A percentile compares a stretch with the other conserved stretches of the same genome.
phyloP scores from a whole-genome alignment of 441 rosid genomes.

The Metrosideros polymorpha region DNA sequence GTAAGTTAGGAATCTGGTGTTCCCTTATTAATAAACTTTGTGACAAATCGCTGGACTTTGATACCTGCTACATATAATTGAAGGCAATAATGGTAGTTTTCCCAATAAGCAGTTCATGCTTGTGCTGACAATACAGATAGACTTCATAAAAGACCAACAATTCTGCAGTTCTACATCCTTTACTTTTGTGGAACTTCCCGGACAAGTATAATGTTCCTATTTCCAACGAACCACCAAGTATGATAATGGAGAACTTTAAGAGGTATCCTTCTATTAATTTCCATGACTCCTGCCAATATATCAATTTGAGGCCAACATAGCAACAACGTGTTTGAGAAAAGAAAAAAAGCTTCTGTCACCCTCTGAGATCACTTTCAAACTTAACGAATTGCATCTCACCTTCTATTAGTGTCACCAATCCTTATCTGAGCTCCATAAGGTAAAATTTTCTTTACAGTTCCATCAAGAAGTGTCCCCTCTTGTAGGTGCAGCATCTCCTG shows the following conservation, averaged over 20 bases:
- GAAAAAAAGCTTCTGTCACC: background rate
- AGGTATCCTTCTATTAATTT: background rate
- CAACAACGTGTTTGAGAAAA: background rate
- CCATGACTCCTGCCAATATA: background rate
- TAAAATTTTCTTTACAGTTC: slow-evolving; percentile 62
- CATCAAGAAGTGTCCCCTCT: slow-evolving; percentile 87
- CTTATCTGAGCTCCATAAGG: slow-evolving; percentile 90
- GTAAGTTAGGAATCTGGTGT: background rate
- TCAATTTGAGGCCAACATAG: background rate
- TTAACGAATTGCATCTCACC: slow-evolving; percentile 29
- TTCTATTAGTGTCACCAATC: slow-evolving; percentile 71
- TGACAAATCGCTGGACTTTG: background rate
- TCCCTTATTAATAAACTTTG: background rate
- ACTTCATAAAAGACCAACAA: background rate
- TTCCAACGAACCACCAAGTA: background rate
- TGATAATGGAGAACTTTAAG: background rate
- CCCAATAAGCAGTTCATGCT: background rate
- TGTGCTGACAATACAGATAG: background rate
- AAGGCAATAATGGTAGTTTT: background rate
- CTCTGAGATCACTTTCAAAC: background rate
- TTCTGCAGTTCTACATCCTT: background rate
- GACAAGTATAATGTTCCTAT: background rate
- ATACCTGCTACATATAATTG: background rate
- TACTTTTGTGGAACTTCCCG: background rate
- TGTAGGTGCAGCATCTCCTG: slow-evolving; percentile 69